Conservation (phyloP, 305 asterid species). For the Solanum hybrid region DNA sequence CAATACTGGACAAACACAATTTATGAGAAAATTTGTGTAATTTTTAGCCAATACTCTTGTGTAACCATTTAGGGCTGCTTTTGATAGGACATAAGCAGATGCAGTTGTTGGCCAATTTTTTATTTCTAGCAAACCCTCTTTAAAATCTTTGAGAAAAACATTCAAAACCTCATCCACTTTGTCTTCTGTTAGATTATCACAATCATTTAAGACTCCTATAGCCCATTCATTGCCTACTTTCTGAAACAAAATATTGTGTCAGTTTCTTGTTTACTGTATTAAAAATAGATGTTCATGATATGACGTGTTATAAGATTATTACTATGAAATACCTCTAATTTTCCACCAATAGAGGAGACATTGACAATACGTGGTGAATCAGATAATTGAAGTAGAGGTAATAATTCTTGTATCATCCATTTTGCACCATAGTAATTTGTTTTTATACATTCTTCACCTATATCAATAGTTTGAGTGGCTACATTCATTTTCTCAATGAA, state of each 20-base stretch:
- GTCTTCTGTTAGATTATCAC: constrained; percentile 29
- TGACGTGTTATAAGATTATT: too few species aligned
- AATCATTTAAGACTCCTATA: constrained; percentile 19
- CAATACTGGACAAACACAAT: constrained; percentile 20
- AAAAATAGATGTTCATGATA: too few species aligned
- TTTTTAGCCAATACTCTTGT: constrained; percentile 16
- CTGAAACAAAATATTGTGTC: constrained; percentile 10
- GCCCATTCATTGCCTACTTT: constrained; percentile 31
- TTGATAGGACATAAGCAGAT: constrained; percentile 11
- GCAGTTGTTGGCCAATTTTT: constrained; percentile 24
- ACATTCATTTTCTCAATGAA: not conserved
- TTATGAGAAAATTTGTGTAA: constrained; percentile 3
- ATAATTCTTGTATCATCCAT: constrained; percentile 27
- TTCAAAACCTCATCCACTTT: constrained; percentile 26
- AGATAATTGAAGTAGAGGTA: constrained; percentile 36
- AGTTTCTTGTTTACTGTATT: too few species aligned
- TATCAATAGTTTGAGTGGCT: constrained; percentile 24
- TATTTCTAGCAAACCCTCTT: constrained; percentile 13
- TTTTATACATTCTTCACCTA: constrained; percentile 18
- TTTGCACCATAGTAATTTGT: constrained; percentile 45
- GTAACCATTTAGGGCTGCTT: constrained; percentile 19
- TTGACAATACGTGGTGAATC: constrained; percentile 49
- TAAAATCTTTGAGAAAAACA: constrained; percentile 22
- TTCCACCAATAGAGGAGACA: constrained; percentile 23
- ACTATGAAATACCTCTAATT: too few species aligned